phyloP scores from a whole-genome alignment of 805 yeast species.

The Ogataea pini region DNA sequence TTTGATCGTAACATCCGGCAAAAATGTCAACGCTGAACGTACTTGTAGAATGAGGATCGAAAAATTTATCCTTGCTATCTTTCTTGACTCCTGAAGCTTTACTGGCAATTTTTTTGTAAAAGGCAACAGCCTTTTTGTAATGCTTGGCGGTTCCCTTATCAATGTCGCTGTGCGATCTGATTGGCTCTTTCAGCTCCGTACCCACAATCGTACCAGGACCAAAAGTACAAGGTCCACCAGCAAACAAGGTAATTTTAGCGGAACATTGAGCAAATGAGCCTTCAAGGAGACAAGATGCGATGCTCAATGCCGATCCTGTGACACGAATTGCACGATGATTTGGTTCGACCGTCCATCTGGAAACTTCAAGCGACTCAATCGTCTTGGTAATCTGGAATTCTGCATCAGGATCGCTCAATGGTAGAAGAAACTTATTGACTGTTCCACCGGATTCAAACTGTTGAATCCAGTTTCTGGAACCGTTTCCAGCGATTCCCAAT shows the following conservation, averaged over 20 bases:
- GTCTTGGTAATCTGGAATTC: conserved; percentile 82
- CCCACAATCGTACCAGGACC: conserved; percentile 95
- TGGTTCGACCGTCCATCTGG: conserved; percentile 78
- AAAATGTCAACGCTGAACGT: conserved; percentile 87
- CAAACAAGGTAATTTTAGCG: conserved; percentile 83
- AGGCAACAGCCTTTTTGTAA: conserved; percentile 81
- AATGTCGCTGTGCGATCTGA: conserved; percentile 95
- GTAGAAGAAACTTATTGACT: conserved; percentile 38
- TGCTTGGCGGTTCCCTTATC: conserved; percentile 89
- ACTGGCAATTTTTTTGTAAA: conserved; percentile 71
- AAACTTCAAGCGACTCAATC: conserved; percentile 66
- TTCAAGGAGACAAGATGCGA: conserved; percentile 81
- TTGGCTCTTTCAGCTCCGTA: conserved; percentile 88
- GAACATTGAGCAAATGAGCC: conserved; percentile 83
- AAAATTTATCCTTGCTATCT: conserved; percentile 38
- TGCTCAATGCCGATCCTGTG: conserved; percentile 88
- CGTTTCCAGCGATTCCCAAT: conserved; percentile 38
- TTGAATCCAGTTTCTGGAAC: conserved; percentile 38
- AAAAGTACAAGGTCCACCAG: conserved; percentile 94
- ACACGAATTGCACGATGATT: conserved; percentile 86
- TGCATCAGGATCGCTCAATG: conserved; percentile 44
- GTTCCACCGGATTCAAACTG: conserved; percentile 47
- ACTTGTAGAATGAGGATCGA: conserved; percentile 42
- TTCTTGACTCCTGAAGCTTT: conserved; percentile 57
- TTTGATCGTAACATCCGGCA: conserved; percentile 96